Conservation (phyloP, 1,284 basidiomycete species). For the Somion occarium region DNA sequence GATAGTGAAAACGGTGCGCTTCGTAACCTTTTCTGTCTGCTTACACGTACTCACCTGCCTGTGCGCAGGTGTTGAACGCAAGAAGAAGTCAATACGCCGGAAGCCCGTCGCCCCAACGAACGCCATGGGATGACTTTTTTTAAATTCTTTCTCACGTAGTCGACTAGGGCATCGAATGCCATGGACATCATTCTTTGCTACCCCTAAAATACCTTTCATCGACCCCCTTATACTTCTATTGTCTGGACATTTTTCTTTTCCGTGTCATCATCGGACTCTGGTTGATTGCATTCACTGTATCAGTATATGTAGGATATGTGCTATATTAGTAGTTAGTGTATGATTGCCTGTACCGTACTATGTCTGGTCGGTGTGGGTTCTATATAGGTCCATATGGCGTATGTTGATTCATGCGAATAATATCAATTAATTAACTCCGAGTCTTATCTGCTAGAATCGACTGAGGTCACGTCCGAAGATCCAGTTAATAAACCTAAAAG, state of each 20-base stretch:
- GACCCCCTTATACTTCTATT: no score
- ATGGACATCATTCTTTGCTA: no score
- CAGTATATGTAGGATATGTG: background rate
- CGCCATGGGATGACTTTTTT: no score
- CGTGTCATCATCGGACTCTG: background rate
- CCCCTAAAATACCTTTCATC: no score
- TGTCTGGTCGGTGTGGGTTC: conserved; percentile 2
- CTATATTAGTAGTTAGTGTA: background rate
- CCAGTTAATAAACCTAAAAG: conserved; percentile 55
- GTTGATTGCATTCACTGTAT: background rate
- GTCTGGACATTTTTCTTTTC: background rate
- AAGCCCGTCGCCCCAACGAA: conserved; percentile 17
- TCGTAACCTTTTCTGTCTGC: background rate
- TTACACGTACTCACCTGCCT: background rate
- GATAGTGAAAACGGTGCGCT: conserved; percentile 4
- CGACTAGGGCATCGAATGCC: no score
- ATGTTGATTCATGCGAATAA: no score
- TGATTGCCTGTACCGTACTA: conserved; percentile 1
- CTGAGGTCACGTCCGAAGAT: conserved; percentile 81
- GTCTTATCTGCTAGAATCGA: conserved; percentile 46
- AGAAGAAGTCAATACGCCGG: conserved; percentile 14
- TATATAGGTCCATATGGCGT: background rate
- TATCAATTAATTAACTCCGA: no score
- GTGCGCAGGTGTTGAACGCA: conserved; percentile 6
- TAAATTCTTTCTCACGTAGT: no score